Conservation (phyloP, 495 filamentous ascomycete genomes). For the Penicillium roqueforti region DNA sequence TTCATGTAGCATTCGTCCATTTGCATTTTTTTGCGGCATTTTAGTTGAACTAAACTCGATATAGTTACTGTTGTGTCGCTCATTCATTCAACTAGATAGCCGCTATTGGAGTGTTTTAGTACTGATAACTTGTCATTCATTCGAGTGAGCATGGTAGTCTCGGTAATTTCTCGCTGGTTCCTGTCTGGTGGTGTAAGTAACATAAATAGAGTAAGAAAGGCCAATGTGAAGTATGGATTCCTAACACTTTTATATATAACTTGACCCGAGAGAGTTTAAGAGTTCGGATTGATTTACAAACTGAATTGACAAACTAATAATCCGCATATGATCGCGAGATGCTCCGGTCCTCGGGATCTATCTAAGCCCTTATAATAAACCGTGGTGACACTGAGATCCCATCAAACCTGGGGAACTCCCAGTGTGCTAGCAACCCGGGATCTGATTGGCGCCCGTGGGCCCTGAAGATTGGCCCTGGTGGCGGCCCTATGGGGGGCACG, state of each 20-base stretch:
- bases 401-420: conserved; percentile 16
- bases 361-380: neutral
- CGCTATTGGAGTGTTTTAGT: neutral
- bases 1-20: too few species aligned
- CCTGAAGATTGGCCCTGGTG: neutral
- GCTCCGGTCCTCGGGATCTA: neutral
- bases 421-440: conserved; percentile 16
- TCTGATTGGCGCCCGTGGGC: conserved; percentile 20
- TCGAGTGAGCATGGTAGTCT: neutral
- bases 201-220: neutral
- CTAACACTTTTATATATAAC: neutral
- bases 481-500: conserved; percentile 7
- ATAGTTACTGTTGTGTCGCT: too few species aligned
- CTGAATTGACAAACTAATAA: neutral
- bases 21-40: too few species aligned
- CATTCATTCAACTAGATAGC: too few species aligned
- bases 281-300: neutral
- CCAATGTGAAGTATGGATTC: neutral
- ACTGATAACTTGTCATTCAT: neutral
- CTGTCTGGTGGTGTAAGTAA: neutral
- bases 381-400: conserved; percentile 2
- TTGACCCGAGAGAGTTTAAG: neutral
- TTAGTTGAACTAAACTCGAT: too few species aligned
- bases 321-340: neutral
- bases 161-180: neutral